Evolutionary conservation across 306 rosid species (phyloP).

Genomic region (Mimosa bimucronata): DNA sequence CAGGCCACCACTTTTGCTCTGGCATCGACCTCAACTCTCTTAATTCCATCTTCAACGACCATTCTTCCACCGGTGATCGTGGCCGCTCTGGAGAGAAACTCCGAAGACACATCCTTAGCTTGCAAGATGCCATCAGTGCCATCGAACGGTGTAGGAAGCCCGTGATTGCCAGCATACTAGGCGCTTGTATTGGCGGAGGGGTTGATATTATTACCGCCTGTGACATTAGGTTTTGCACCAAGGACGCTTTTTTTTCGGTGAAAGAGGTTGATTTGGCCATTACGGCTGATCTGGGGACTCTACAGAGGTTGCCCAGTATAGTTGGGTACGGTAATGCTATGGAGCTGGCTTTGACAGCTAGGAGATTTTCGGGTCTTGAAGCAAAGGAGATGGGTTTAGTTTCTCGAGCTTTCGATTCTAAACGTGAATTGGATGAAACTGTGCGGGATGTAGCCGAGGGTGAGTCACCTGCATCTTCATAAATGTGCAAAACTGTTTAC

Average conservation of each 20-base stretch:
- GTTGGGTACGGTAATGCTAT: constrained; percentile 80
- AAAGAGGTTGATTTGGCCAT: constrained; percentile 84
- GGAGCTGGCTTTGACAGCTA: constrained; percentile 84
- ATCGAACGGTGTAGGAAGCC: constrained; percentile 88
- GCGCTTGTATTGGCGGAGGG: constrained; percentile 86
- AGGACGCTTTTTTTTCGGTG: constrained; percentile 84
- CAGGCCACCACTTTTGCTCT: constrained; percentile 81
- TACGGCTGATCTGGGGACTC: constrained; percentile 84
- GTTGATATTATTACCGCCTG: constrained; percentile 79
- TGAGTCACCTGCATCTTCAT: constrained; percentile 15
- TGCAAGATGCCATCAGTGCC: constrained; percentile 79
- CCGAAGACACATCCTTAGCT: constrained; percentile 59
- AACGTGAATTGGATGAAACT: constrained; percentile 48
- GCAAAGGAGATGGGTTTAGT: constrained; percentile 76
- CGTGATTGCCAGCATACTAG: constrained; percentile 72
- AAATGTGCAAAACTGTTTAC: not conserved
- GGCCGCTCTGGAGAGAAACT: constrained; percentile 65
- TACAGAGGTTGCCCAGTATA: constrained; percentile 78
- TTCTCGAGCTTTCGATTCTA: constrained; percentile 57
- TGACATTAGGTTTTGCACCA: constrained; percentile 72
- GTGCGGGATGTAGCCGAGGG: constrained; percentile 60
- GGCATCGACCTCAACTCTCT: constrained; percentile 70
- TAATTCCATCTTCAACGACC: constrained; percentile 13
- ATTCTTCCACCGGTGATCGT: constrained; percentile 42
- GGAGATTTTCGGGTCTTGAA: constrained; percentile 73